These are phyloP conservation scores for Dalbergia cochinchinensis DNA, from an alignment of 306 rosid species.

Conservation along the genomic window DNA sequence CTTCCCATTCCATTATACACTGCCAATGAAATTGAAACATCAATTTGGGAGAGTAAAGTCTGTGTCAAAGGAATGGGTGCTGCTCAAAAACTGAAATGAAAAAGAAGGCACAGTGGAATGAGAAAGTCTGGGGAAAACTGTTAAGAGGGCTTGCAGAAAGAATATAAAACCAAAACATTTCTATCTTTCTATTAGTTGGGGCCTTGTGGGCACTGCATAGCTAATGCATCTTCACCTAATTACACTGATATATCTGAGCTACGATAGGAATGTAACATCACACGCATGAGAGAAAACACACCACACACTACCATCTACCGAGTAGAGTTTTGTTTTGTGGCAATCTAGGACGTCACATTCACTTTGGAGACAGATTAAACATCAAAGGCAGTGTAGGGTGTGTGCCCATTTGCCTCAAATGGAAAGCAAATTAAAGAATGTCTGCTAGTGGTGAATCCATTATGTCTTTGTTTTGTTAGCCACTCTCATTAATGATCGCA, in stretches of 20 bases:
- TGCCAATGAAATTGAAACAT: slow-evolving; percentile 43
- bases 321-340: slow-evolving; percentile 17
- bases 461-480: slow-evolving; percentile 34
- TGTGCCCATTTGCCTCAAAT: slow-evolving; percentile 36
- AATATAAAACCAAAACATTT: slow-evolving; percentile 52
- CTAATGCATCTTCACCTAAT: slow-evolving; percentile 25
- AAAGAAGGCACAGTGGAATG: slow-evolving; percentile 57
- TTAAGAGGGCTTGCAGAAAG: slow-evolving; percentile 47
- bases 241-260: slow-evolving; percentile 26
- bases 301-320: not conserved
- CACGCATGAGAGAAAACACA: not conserved
- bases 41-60: slow-evolving; percentile 57
- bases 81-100: slow-evolving; percentile 51
- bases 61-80: slow-evolving; percentile 52
- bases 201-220: slow-evolving; percentile 55
- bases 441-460: slow-evolving; percentile 47
- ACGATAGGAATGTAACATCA: slow-evolving; percentile 54
- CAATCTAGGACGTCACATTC: slow-evolving; percentile 47
- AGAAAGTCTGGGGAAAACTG: slow-evolving; percentile 48
- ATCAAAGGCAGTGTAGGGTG: not conserved
- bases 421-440: slow-evolving; percentile 61
- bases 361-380: slow-evolving; percentile 8
- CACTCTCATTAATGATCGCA: slow-evolving; percentile 61
- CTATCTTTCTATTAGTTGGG: slow-evolving; percentile 39
- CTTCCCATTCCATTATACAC: slow-evolving; percentile 19